phyloP scores from a whole-genome alignment of 2,329 filamentous ascomycete species.

The Beauveria caledonica region DNA sequence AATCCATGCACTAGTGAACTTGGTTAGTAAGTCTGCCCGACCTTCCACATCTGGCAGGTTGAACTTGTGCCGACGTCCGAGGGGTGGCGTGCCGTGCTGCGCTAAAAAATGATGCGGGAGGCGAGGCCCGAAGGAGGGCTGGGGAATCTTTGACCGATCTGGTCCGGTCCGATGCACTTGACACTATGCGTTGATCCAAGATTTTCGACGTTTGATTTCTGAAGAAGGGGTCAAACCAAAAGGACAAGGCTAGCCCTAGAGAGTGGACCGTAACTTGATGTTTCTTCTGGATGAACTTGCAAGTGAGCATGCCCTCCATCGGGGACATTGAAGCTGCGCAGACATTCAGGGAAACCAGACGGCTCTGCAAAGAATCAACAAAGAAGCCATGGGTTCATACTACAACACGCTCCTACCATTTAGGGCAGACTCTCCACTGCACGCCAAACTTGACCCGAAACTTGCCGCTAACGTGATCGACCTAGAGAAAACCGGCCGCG shows the following conservation, averaged over 20 bases:
- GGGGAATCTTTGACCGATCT: not conserved
- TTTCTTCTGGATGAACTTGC: not conserved
- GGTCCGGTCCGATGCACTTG: not conserved
- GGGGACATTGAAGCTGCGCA: not conserved
- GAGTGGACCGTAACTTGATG: not conserved
- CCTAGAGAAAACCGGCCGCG: conserved; percentile 11
- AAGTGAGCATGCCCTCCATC: not conserved
- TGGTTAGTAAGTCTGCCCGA: not conserved
- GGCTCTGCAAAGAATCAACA: not conserved
- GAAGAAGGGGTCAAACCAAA: not conserved
- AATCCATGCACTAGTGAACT: not conserved
- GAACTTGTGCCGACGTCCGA: conserved; percentile 6
- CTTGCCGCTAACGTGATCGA: conserved; percentile 21
- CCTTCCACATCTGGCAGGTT: conserved; percentile 5
- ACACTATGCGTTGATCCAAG: not conserved
- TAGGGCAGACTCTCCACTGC: conserved; percentile 16
- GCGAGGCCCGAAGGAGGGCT: not conserved
- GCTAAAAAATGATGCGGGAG: not conserved
- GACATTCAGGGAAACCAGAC: not conserved
- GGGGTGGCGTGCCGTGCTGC: not conserved
- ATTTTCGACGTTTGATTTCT: not conserved
- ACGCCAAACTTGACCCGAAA: conserved; percentile 19
- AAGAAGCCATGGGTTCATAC: not conserved
- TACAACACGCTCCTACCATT: not conserved
- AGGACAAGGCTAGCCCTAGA: not conserved